Base-by-base conservation (phyloP, 2,329 filamentous ascomycete species). In the Lachnellula cervina region DNA sequence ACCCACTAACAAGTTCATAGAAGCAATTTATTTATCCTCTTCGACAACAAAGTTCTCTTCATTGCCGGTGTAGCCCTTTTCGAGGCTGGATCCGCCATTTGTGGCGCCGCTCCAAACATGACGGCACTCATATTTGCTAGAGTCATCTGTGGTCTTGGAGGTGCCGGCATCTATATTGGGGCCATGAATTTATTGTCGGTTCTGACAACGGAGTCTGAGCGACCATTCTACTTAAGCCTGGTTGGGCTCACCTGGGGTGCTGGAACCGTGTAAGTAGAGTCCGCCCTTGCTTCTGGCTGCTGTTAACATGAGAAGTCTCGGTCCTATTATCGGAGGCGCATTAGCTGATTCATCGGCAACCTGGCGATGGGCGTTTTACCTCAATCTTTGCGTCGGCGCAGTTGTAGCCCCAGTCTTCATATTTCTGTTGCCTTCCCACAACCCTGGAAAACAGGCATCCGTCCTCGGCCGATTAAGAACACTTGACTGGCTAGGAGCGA, bases 321-420 rank as follows among this genome's bases (percentile, higher is more conserved):
- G 56, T 19, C 52, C 56, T 8, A 11, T 55, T 34, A 37, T 58
- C 23, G 69, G 68, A 9, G 69, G 69, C 35, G 60, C 62, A 9
- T 68, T 70, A 44, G 65, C 60, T 4, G 49, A 68, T 5, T 73
- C 0, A 49, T 56, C 52, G 13, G 62, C 55, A 58, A 68, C 57
- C 61, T 68, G 66, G 66, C 52, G 66, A 50, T 68, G 66, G 66
- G 64, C 40, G 21, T 57, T 57, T 62, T 83, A 82, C 62, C 76
- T 82, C 66, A 82, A 81, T 58, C 67, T 81, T 72, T 37, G n/a
- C 25, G 65, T 81, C 42, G 73, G 71, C 5, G 72, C 69, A 3
- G 62, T 73, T 9, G 69, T 71, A 32, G 66, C 73, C 4, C 74
- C 77, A 0, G 70, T 75, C 23, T 72, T 75, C 23, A 28, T 82